Base-by-base conservation (phyloP, 148 eudicot species). In the Dianthus caryophyllus region DNA sequence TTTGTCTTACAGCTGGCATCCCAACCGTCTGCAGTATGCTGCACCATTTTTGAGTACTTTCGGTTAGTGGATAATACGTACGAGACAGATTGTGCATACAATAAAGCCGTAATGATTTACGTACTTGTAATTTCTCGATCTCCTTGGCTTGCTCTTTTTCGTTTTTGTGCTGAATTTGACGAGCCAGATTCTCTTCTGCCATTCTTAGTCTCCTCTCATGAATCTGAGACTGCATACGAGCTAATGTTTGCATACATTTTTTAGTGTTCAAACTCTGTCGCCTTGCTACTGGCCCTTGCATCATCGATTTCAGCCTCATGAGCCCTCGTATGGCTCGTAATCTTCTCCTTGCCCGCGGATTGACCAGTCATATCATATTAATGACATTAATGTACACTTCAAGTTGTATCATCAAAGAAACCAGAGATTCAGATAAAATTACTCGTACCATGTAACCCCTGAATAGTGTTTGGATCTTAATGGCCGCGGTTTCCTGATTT, bases 241-340 rank as follows among this genome's bases (percentile, higher is more conserved):
- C 88, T 69, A 94, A 71, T 53, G 87, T 80, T 78, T 90, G 99
- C 97, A 94, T 88, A 58, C 81, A 84, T 75, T 81, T 88, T 26
- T 90, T 79, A 61, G 99, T 81, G 36, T 80, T 85, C 43, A 85
- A 63, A 5, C 93, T 90, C 65, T 88, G 99, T 17, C 89, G 84
- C 62, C 81, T 86, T 22, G 77, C 84, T 58, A 83, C 75, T 4
- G 83, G 77, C 50, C 93, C 97, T 78, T 86, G 84, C 69, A 88
- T 78, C 69, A 86, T 59, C 31, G 84, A 61, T 69, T 81, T 84
- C 73, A 94, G 67, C 77, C 99, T 86, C 38, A 78, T 83, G 43
- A 88, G 75, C 54, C 99, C 97, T 80, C 90, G 74, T 64, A 86
- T 73, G 53, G 88, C 90, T 47, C 90, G 78, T 57, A 86, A 55